Evolutionary conservation across 1,139 yeast species (phyloP), one percentile per base, ranked within the genome.

Genomic region (Groenewaldozyma auringiensis): DNA sequence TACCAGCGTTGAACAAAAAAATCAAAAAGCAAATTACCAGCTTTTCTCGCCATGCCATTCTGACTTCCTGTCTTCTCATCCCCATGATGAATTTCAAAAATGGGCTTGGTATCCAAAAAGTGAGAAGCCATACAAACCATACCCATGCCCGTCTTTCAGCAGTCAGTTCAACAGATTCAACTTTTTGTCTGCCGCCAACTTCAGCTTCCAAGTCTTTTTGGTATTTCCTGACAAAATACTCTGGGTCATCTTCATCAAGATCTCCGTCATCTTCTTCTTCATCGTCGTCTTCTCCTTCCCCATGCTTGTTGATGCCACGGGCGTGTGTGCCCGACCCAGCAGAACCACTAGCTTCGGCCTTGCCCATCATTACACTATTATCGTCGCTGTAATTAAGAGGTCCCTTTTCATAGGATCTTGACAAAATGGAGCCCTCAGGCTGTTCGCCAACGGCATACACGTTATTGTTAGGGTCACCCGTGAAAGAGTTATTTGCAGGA

Each of bases 1-100:
- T 62, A 9, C 55, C 65, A 2, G 57, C 65, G 44, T 68, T 67
- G 40, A 68, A 47, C 17, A 67, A 48, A 32, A 58, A 47, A 40
- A 67, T 67, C 21, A 67, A 37, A 36, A 61, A 53, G 47, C 68
- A 68, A 22, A 67, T 61, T 2, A 59, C 63, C 9, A 67, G 39
- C 50, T 67, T 67, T 46, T 67, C 71, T 38, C 71, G 56, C 71
- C 71, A 67, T 1, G 71, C 71, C 54, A 66, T 57, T 11, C 71
- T 59, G 18, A 67, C 67, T 40, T 68, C 71, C 11, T 61, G 57
- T 9, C 71, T 56, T 43, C 59, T 59, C 69, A 67, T 66, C 17
- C 68, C 55, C 27, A 66, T 63, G 13, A 65, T 37, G 45, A 53
- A 58, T 41, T 53, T 56, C 29, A 67, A 52, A 17, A 63, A 37